These are phyloP conservation scores for Salix brachista DNA, from an alignment of 345 rosid genomes.

Conservation along the genomic window DNA sequence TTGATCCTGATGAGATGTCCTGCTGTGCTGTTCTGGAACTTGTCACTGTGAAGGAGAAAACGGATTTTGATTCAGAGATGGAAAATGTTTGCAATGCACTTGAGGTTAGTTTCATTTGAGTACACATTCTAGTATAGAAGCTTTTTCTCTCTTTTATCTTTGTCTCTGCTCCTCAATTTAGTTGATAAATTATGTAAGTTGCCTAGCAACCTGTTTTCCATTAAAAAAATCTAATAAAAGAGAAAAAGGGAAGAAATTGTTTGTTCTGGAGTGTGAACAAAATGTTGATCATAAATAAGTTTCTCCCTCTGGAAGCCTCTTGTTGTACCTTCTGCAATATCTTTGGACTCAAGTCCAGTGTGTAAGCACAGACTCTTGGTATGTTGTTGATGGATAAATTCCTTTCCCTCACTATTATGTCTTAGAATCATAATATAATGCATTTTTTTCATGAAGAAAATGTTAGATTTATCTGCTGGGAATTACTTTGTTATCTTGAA, in stretches of 20 bases:
- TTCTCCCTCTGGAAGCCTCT: background rate
- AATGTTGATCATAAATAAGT: background rate
- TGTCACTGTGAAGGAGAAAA: slow-evolving; percentile 74
- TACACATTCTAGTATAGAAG: background rate
- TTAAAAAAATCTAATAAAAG: background rate
- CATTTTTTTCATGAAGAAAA: background rate
- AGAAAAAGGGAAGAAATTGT: background rate
- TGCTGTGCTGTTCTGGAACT: slow-evolving; percentile 87
- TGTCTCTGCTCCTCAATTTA: background rate
- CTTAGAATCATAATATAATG: background rate
- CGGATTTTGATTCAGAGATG: slow-evolving; percentile 71
- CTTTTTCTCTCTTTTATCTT: background rate
- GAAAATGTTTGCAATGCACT: slow-evolving; percentile 71
- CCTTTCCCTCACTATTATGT: background rate
- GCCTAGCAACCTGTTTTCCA: background rate
- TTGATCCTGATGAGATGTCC: slow-evolving; percentile 40
- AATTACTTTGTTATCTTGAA: background rate
- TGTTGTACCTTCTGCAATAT: background rate
- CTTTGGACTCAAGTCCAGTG: background rate
- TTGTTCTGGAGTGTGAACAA: background rate
- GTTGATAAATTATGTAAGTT: background rate
- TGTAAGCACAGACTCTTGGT: background rate
- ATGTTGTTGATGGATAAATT: background rate
- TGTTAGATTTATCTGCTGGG: background rate
- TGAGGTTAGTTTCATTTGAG: slow-evolving; percentile 44